Evolutionary conservation across 805 yeast species (phyloP).

Genomic region (Cyberlindnera maclurae): DNA sequence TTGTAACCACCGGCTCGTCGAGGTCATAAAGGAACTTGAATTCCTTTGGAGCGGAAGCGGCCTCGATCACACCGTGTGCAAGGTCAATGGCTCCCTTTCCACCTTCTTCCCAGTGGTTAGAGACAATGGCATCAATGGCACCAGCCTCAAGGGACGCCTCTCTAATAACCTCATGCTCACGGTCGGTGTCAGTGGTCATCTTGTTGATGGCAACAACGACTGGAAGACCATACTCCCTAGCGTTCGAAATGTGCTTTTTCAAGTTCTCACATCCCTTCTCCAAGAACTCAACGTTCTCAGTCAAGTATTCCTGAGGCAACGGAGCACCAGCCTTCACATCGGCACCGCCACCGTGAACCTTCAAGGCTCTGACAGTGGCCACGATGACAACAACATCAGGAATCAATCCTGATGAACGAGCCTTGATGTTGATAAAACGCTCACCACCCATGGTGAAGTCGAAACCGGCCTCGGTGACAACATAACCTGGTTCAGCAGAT

Average conservation of each 20-base stretch:
- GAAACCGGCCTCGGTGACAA: conserved; percentile 96
- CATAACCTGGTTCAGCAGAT: conserved; percentile 63
- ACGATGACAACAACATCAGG: conserved; percentile 93
- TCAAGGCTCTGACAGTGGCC: conserved; percentile 94
- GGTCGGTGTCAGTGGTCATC: conserved; percentile 74
- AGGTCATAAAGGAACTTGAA: conserved; percentile 65
- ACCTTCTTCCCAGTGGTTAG: conserved; percentile 95
- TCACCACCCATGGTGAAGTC: conserved; percentile 99
- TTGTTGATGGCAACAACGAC: conserved; percentile 93
- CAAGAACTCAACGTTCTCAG: conserved; percentile 75
- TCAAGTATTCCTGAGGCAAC: conserved; percentile 71
- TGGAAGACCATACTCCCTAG: conserved; percentile 78
- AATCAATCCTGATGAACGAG: conserved; percentile 79
- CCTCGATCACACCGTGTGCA: conserved; percentile 77
- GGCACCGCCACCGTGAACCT: conserved; percentile 95
- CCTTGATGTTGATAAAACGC: conserved; percentile 90
- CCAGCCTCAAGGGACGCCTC: conserved; percentile 85
- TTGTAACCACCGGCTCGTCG: conserved; percentile 68
- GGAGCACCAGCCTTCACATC: conserved; percentile 92
- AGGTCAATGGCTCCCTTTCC: conserved; percentile 83
- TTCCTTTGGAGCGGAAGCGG: conserved; percentile 44
- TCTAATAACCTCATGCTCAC: conserved; percentile 74
- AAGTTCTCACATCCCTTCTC: conserved; percentile 79
- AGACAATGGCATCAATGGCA: conserved; percentile 82
- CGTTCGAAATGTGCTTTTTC: conserved; percentile 84